Evolutionary conservation across 2,329 filamentous ascomycete genomes (phyloP), one percentile per base, ranked within the genome.

Genomic region (Colletotrichum aenigma): DNA sequence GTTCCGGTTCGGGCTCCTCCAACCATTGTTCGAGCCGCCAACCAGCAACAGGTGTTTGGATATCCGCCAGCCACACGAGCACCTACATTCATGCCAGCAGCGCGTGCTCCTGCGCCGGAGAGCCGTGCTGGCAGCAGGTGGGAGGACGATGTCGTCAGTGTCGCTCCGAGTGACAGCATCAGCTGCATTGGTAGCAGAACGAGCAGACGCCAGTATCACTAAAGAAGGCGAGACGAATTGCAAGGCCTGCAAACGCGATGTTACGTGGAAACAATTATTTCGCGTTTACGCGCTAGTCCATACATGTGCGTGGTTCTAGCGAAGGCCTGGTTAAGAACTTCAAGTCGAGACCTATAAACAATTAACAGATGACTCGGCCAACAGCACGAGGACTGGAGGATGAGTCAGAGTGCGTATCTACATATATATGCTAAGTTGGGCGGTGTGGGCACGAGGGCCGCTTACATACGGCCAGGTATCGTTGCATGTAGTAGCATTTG

Each of bases 161-260:
- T 93, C 43, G 90, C 88, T 58, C 91, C 91, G 3, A 89, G 88
- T 78, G 91, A 93, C 80, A 93, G 91, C 79, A 91, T 93, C 71
- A 92, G 90, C 80, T 91, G 89, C 78, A 86, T 92, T n/a, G 91
- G 90, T 26, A 86, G 81, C 76, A 83, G 85, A 56, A 82, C 82
- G 73, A 81, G 80, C 56, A 77, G 79, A 24, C 79, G 81, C 8
- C 72, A 78, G 12, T 80, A 84, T 65, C 77, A 80, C 74, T 78
- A 76, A 70, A 52, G n/a, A 52, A 52, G 43, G 43, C n/a, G 43
- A 12, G 18, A 21, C 43, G 43, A 21, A 7, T 21, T 21, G n/a
- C 43, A 21, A 52, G n/a, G n/a, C n/a, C n/a, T 21, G 10, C 43
- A 21, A 52, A 52, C n/a, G 43, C 12, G 10, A 21, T 21, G 12